Percentiles rank a stretch among this genome's conserved stretches.
phyloP scores from a whole-genome alignment of 2,329 filamentous ascomycete species.

The Rhynchosporium graminicola region DNA sequence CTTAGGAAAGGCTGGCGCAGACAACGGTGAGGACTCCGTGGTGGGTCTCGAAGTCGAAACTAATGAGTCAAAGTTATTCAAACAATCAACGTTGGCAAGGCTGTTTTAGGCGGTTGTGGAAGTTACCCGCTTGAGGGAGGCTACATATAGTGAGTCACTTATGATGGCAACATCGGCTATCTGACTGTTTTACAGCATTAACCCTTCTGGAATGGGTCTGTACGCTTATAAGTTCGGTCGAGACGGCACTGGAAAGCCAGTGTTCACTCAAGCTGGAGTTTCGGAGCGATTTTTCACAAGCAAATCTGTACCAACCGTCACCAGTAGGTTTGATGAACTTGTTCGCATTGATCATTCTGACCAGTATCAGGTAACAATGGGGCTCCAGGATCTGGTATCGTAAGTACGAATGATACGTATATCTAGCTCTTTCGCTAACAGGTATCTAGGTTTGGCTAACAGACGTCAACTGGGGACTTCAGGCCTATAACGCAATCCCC shows the following conservation, averaged over 20 bases:
- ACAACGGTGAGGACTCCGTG: not conserved
- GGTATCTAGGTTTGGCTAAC: slow-evolving; percentile 18
- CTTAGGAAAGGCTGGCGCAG: slow-evolving; percentile 11
- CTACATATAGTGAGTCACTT: slow-evolving; percentile 13
- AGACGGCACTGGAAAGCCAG: slow-evolving; percentile 9
- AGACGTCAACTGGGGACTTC: slow-evolving; percentile 46
- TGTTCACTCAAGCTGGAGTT: slow-evolving; percentile 20
- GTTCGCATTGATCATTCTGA: not conserved
- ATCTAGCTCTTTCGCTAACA: not conserved
- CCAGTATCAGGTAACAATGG: slow-evolving; percentile 14
- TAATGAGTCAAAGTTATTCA: slow-evolving; percentile 19
- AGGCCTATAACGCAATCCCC: slow-evolving; percentile 54
- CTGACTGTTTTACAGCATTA: slow-evolving; percentile 4
- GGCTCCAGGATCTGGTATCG: slow-evolving; percentile 13
- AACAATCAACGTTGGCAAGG: slow-evolving; percentile 9
- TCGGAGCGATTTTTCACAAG: slow-evolving; percentile 10
- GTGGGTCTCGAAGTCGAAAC: not conserved
- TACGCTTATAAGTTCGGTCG: slow-evolving; percentile 21
- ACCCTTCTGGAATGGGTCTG: slow-evolving; percentile 16
- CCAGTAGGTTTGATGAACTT: not conserved
- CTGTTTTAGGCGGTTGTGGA: slow-evolving; percentile 14
- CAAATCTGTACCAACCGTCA: slow-evolving; percentile 17
- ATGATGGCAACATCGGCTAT: not conserved
- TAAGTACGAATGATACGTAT: not conserved
- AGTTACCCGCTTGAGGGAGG: slow-evolving; percentile 22